Conservation (phyloP, 768 basidiomycete species). For the Agaricus sinodeliciosus region DNA sequence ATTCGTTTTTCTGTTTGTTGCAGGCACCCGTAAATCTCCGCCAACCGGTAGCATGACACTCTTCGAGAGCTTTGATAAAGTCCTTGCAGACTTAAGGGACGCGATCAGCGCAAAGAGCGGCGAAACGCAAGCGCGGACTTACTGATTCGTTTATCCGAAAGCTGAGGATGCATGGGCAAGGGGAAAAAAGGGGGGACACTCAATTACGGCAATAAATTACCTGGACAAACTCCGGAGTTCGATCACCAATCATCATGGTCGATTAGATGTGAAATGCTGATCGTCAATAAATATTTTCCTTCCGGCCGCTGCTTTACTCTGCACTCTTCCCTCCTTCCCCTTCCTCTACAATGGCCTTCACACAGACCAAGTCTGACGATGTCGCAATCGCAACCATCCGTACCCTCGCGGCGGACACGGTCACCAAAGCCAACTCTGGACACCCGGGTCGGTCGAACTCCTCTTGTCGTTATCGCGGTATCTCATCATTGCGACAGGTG, state of each 20-base stretch:
- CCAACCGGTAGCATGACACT: conserved; percentile 61
- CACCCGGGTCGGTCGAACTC: conserved; percentile 59
- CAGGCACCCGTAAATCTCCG: conserved; percentile 63
- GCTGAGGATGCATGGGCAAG: conserved; percentile 59
- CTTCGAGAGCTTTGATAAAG: conserved; percentile 70
- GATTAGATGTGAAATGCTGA: conserved; percentile 7
- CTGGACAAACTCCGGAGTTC: conserved; percentile 1
- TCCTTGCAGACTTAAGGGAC: conserved; percentile 55
- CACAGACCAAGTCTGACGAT: conserved; percentile 40
- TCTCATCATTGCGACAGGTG: conserved; percentile 43
- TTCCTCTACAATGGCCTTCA: conserved; percentile 37
- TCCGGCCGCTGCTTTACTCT: conserved; percentile 12
- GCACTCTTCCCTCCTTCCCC: conserved; percentile 15
- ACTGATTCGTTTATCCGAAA: conserved; percentile 62
- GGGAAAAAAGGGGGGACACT: conserved; percentile 1
- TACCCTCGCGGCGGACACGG: conserved; percentile 68
- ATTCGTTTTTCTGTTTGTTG: conserved; percentile 58
- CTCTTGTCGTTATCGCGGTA: conserved; percentile 6
- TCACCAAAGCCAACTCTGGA: conserved; percentile 87
- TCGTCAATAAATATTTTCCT: conserved; percentile 14
- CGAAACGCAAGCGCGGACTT: conserved; percentile 12
- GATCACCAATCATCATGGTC: conserved; percentile 5
- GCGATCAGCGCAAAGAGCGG: conserved; percentile 6
- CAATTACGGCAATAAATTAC: not conserved
- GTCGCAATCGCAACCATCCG: conserved; percentile 67